Evolutionary conservation across 306 rosid species (phyloP).

Genomic region (Pyrus betulifolia): DNA sequence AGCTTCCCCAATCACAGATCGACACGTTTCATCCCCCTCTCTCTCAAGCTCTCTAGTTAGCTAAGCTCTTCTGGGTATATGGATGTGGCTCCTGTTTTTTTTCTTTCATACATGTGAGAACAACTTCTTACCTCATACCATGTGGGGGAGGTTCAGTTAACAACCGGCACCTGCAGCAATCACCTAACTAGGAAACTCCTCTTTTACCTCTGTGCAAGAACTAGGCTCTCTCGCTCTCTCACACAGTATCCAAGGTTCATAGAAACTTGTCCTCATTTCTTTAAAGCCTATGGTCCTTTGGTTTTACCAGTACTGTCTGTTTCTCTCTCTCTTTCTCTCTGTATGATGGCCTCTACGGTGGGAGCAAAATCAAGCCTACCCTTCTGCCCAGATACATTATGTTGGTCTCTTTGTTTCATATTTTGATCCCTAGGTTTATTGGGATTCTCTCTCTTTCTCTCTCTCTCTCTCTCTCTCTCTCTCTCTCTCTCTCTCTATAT

Average conservation of each 20-base stretch:
- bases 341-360: no score
- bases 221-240: not conserved
- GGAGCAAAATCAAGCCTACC: not conserved
- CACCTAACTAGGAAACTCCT: conserved; percentile 10
- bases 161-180: not conserved
- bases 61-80: conserved; percentile 16
- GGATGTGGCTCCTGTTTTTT: conserved; percentile 9
- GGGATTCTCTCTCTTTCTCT: not conserved
- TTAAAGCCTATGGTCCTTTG: conserved; percentile 28
- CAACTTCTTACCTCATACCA: not conserved
- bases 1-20: conserved; percentile 10
- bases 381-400: not conserved
- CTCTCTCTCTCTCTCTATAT: no score
- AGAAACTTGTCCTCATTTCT: conserved; percentile 22
- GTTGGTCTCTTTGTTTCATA: not conserved
- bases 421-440: not conserved
- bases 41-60: not conserved
- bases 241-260: not conserved
- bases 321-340: not conserved
- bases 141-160: not conserved
- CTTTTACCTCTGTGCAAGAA: conserved; percentile 42
- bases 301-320: conserved; percentile 20
- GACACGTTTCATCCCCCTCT: conserved; percentile 31
- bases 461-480: no score
- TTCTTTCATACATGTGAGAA: conserved; percentile 12